Percentiles rank a stretch among this genome's conserved stretches.
Conservation (phyloP, 345 rosid genomes). For the Draba incana region DNA sequence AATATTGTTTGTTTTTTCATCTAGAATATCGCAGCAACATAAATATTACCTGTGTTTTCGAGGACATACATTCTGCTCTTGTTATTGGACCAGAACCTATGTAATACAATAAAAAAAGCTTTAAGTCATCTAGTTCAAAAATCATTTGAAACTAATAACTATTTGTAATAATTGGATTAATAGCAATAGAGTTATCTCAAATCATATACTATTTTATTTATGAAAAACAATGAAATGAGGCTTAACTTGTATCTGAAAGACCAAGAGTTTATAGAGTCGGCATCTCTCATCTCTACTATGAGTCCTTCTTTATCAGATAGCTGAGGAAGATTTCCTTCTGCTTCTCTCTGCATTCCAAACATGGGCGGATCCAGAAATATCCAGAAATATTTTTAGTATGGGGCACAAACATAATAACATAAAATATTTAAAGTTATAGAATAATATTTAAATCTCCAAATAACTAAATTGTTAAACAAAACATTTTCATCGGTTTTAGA, state of each 20-base stretch:
- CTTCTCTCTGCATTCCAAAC: conserved; percentile 58
- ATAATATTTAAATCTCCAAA: too few species aligned
- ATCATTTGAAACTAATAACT: neutral
- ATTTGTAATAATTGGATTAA: neutral
- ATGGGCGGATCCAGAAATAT: too few species aligned
- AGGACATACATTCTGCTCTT: conserved; percentile 91
- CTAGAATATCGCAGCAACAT: too few species aligned
- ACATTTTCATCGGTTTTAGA: too few species aligned
- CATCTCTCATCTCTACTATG: conserved; percentile 51
- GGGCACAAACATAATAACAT: too few species aligned
- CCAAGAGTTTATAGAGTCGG: conserved; percentile 52
- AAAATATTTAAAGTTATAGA: too few species aligned
- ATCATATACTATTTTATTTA: too few species aligned
- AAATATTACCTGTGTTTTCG: conserved; percentile 46
- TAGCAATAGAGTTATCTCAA: too few species aligned
- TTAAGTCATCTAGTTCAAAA: neutral
- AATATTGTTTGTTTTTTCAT: too few species aligned
- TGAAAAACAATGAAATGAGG: neutral
- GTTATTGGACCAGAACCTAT: conserved; percentile 86
- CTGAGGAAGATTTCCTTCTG: conserved; percentile 71
- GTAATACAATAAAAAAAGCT: conserved; percentile 18
- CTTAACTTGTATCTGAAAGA: conserved; percentile 69
- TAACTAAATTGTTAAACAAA: too few species aligned
- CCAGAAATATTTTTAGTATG: too few species aligned
- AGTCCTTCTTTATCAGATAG: conserved; percentile 70